Evolutionary conservation across 2,329 filamentous ascomycete species (phyloP).

Genomic region (Ascochyta clinopodiicola): DNA sequence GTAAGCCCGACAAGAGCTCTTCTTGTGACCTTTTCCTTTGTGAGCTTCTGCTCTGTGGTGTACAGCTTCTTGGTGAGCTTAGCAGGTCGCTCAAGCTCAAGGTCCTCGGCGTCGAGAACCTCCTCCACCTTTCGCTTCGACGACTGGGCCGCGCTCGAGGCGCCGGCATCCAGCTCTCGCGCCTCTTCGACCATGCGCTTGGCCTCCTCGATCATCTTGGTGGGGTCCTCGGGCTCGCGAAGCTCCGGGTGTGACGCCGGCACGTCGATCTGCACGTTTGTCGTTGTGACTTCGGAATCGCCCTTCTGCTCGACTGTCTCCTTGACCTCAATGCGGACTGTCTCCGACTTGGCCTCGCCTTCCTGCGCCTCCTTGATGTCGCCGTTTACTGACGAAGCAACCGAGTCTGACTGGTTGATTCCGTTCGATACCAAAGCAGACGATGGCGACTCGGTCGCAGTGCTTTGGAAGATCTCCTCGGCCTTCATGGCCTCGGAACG

Average conservation of each 20-base stretch:
- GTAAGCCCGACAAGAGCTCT: constrained; percentile 85
- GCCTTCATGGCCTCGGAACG: constrained; percentile 37
- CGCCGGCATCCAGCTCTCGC: constrained; percentile 57
- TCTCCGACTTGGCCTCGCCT: constrained; percentile 45
- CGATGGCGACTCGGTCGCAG: constrained; percentile 57
- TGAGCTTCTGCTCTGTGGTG: constrained; percentile 73
- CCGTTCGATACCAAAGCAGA: constrained; percentile 51
- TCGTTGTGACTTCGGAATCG: constrained; percentile 72
- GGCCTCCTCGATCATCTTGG: constrained; percentile 84
- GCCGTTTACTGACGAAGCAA: constrained; percentile 47
- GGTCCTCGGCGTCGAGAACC: constrained; percentile 62
- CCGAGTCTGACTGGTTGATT: constrained; percentile 49
- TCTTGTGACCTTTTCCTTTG: constrained; percentile 85
- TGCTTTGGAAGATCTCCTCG: constrained; percentile 48
- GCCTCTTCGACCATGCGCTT: constrained; percentile 85
- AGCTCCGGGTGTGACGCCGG: constrained; percentile 71
- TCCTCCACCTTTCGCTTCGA: constrained; percentile 60
- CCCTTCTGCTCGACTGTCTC: constrained; percentile 65
- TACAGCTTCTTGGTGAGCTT: constrained; percentile 78
- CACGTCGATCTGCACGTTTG: constrained; percentile 77
- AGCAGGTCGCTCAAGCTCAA: constrained; percentile 56
- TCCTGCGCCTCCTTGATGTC: constrained; percentile 36
- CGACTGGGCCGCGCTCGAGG: constrained; percentile 24
- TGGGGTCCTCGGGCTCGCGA: constrained; percentile 77
- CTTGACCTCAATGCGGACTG: constrained; percentile 74